Evolutionary conservation across 345 rosid species (phyloP), one percentile per base, ranked within the genome.

Genomic region (Eucalyptus urophylla): DNA sequence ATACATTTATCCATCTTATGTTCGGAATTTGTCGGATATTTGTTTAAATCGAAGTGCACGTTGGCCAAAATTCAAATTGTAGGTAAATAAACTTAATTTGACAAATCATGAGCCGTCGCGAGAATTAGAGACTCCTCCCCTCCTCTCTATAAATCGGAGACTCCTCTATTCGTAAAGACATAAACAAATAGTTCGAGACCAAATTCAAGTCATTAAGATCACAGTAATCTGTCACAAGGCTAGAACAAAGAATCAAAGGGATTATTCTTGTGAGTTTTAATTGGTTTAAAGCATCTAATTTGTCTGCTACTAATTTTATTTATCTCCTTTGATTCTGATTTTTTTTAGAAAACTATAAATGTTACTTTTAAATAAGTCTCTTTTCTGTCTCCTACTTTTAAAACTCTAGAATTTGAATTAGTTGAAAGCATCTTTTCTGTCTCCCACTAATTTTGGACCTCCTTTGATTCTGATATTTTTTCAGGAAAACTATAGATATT

Each of bases 61-160:
- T 25, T 56, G 62, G 1, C 62, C 62, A 56, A 24, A 22, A 56
- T 24, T 24, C 29, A 10, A 56, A 56, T 56, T 56, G 62, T 0
- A 17, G 62, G 3, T 56, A 56, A 4, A 24, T 56, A 56, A 22
- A 24, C 62, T 56, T 24, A 56, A 56, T 56, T 2, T 24, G 29
- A 56, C 27, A 0, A 56, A 56, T 56, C 62, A 56, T 24, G 0
- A 56, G 62, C 62, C 0, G 9, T 56, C 6, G 0, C 6, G 1
- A 56, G 62, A 24, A 56, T 56, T 0, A 24, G 13, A 56, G 62
- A 56, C 62, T 56, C 62, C 62, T 56, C 29, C 62, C 62, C 62
- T 56, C 12, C 27, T 22, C 27, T 56, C 29, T 24, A 56, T 0
- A 22, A 22, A 56, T 56, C 10, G 29, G 62, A 56, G 6, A 56